Evolutionary conservation across 2,329 filamentous ascomycete genomes (phyloP), one percentile per base, ranked within the genome.

Genomic region (Cladobotryum protrusum): DNA sequence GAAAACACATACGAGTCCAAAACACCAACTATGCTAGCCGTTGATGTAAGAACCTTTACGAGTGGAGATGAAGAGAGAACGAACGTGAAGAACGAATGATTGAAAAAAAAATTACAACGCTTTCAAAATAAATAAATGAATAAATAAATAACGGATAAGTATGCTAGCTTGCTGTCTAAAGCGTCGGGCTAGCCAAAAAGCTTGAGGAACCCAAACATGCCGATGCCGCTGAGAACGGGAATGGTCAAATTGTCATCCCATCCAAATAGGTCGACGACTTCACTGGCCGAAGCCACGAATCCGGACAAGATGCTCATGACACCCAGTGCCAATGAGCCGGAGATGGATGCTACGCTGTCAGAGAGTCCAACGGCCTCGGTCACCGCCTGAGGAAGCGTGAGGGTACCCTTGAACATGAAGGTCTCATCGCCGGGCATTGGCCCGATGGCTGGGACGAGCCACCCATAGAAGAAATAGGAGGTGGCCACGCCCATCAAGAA

Each of bases 231-330:
- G 45, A 99, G 75, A 20, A 95, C 83, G 2, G 93, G 93, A 67
- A 99, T 99, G 45, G 92, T 97, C 60, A 99, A 74, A 69, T 99
- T 99, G 71, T 99, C 93, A 63, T 99, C 93, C 87, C 89, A 91
- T 43, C 90, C 89, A 65, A 90, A 96, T 1, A 97, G 63, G 70
- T 99, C 90, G 42, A 96, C 77, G 14, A 92, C 86, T 70, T 99
- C 93, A 62, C 90, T 96, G 41, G 84, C 83, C 50, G 90, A 89
- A 39, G 90, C 93, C 47, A 92, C 82, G 40, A 97, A 70, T n/a
- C 93, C 93, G 6, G 91, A 91, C 72, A 87, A 89, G 36, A 96
- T 57, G 63, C 89, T 89, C 81, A 97, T 83, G 52, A 89, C 73
- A 4, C 82, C 85, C 34, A 97, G 74, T 1, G 93, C 93, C 53